Evolutionary conservation across 768 basidiomycete genomes (phyloP).

Genomic region (Pisolithus albus): DNA sequence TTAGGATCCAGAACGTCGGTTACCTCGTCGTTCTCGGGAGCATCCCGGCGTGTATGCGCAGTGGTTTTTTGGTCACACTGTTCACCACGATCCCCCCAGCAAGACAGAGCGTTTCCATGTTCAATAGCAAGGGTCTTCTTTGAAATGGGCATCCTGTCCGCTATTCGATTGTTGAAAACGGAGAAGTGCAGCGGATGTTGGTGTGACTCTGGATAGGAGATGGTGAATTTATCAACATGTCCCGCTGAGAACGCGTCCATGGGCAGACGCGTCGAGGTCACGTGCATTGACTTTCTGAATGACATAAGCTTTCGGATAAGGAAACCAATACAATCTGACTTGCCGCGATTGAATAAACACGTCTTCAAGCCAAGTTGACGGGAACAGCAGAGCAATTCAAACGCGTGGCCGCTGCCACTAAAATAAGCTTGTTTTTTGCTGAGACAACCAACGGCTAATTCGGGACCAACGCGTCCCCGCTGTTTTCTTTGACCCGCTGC

Average conservation of each 20-base stretch:
- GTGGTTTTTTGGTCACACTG: not conserved
- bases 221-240: slow-evolving; percentile 1
- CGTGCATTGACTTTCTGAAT: slow-evolving; percentile 24
- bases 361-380: too few species aligned
- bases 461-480: not conserved
- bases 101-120: not conserved
- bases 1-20: not conserved
- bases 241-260: slow-evolving; percentile 7
- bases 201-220: not conserved
- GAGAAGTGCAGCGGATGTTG: not conserved
- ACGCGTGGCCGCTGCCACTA: too few species aligned
- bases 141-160: too few species aligned
- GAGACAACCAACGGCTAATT: too few species aligned
- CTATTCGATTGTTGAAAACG: too few species aligned
- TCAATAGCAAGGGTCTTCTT: too few species aligned
- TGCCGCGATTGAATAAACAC: too few species aligned
- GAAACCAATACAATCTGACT: not conserved
- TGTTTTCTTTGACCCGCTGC: not conserved
- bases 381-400: too few species aligned
- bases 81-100: not conserved
- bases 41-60: too few species aligned
- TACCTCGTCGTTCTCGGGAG: not conserved
- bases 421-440: too few species aligned
- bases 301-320: not conserved
- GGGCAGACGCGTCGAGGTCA: slow-evolving; percentile 19